Base-by-base conservation (phyloP, 257 asterid genomes). In the Solanum boliviense region DNA sequence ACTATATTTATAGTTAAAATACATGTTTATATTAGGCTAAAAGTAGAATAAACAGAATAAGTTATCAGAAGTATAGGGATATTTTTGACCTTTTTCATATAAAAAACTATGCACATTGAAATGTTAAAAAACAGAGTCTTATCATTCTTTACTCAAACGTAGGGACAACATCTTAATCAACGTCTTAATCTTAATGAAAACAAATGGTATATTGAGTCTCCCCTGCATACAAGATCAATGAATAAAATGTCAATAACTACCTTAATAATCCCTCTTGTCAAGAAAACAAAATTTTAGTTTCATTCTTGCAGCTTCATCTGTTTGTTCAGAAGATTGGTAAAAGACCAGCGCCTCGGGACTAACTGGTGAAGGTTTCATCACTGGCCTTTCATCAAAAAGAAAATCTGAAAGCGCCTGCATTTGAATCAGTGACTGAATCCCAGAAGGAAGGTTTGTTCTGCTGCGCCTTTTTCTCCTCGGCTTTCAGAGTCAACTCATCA, bases 381-480 rank as follows among this genome's bases (percentile, higher is more conserved):
- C 65, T 15, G 85, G 27, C 85, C 67, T 79, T 79, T 2, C 65
- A 82, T 78, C 84, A 95, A 86, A 95, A 94, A 8, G 98, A 94
- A 89, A 96, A 96, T 91, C 91, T 94, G 95, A 95, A 95, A 86
- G 96, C 97, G 82, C 99, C 99, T 76, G 93, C 96, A 83, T 92
- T 95, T 27, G 98, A 92, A 91, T 97, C 99, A 1, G 94, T 65
- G 32, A 91, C 98, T 8, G 98, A 89, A 15, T 97, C 99, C 99
- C 99, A 97, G 91, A 95, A 97, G 46, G 99, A 89, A 56, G 82
- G 91, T 89, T 95, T 95, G 88, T 93, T 95, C 87, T 87, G 87
- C 88, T 91, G 90, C 9, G 79, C 89, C 87, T 73, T 91, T 88
- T 93, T 93, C 94, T 92, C 94, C 91, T 93, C 97, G 31, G 91